Evolutionary conservation across 2,329 filamentous ascomycete genomes (phyloP).

Genomic region (Trichoderma sp.): DNA sequence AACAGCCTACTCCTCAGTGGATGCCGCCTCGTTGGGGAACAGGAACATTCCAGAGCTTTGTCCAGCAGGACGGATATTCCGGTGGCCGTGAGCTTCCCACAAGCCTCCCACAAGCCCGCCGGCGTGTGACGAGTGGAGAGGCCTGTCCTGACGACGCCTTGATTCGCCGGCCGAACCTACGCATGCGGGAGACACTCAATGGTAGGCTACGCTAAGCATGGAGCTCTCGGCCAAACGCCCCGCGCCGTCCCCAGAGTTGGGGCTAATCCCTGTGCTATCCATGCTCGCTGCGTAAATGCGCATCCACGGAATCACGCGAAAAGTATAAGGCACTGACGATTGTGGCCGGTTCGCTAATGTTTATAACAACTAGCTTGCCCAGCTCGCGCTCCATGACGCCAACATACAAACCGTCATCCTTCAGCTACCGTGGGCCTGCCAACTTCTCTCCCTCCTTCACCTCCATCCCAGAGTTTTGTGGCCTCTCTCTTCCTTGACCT

Average conservation of each 20-base stretch:
- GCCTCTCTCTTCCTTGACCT: slow-evolving; percentile 32
- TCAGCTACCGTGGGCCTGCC: slow-evolving; percentile 28
- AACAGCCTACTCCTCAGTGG: slow-evolving; percentile 13
- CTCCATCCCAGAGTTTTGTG: slow-evolving; percentile 34
- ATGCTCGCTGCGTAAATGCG: neutral
- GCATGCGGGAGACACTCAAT: slow-evolving; percentile 4
- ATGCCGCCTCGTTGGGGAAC: slow-evolving; percentile 7
- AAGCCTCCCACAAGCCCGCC: neutral
- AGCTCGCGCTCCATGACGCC: slow-evolving; percentile 54
- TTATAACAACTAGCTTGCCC: slow-evolving; percentile 45
- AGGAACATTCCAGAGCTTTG: slow-evolving; percentile 13
- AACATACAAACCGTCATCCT: slow-evolving; percentile 41
- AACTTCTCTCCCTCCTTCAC: slow-evolving; percentile 28
- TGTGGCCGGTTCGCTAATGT: slow-evolving; percentile 9
- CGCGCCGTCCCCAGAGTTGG: slow-evolving; percentile 22
- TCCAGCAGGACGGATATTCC: slow-evolving; percentile 13
- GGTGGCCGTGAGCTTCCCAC: slow-evolving; percentile 8
- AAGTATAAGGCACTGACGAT: slow-evolving; percentile 21
- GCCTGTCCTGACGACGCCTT: neutral
- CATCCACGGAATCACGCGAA: slow-evolving; percentile 13
- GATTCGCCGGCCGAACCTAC: slow-evolving; percentile 1
- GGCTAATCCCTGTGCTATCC: slow-evolving; percentile 22
- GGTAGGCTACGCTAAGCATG: slow-evolving; percentile 21
- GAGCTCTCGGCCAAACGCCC: slow-evolving; percentile 23
- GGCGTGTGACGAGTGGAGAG: slow-evolving; percentile 14